Evolutionary conservation across 169 alveolate genomes (phyloP).

Genomic region (Eimeria necatrix): DNA sequence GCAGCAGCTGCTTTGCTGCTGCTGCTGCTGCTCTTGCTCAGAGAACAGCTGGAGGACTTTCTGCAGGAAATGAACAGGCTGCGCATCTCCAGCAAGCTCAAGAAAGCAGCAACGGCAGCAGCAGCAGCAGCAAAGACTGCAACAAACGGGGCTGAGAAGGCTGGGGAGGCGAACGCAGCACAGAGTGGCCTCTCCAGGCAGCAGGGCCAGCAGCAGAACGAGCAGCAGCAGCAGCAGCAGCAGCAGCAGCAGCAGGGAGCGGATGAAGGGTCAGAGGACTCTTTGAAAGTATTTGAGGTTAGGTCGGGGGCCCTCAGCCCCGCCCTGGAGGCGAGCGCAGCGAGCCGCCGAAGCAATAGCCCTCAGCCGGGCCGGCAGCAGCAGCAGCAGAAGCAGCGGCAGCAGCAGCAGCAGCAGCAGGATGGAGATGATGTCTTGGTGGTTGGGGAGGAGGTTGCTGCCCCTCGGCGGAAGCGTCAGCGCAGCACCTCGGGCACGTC

Average conservation of each 20-base stretch:
- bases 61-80: not conserved
- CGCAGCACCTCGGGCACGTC: not conserved
- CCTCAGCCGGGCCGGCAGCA: not conserved
- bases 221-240: not conserved
- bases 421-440: constrained; percentile 21
- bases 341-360: not conserved
- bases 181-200: not conserved
- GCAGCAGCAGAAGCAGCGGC: constrained; percentile 1
- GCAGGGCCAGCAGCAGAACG: constrained; percentile 17
- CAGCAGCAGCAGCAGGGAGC: constrained; percentile 31
- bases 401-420: constrained; percentile 37
- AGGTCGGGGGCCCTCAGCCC: not conserved
- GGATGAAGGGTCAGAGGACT: not conserved
- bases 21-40: not conserved
- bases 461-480: not conserved
- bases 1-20: constrained; percentile 22
- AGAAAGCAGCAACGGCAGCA: constrained; percentile 15
- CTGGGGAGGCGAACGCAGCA: constrained; percentile 7
- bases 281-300: not conserved
- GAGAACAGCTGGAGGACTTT: constrained; percentile 49
- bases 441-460: not conserved
- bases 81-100: constrained; percentile 20
- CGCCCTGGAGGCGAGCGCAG: not conserved
- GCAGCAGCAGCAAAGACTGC: not conserved
- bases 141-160: not conserved